Evolutionary conservation across 257 asterid species (phyloP).

Genomic region (Echites panduratus): DNA sequence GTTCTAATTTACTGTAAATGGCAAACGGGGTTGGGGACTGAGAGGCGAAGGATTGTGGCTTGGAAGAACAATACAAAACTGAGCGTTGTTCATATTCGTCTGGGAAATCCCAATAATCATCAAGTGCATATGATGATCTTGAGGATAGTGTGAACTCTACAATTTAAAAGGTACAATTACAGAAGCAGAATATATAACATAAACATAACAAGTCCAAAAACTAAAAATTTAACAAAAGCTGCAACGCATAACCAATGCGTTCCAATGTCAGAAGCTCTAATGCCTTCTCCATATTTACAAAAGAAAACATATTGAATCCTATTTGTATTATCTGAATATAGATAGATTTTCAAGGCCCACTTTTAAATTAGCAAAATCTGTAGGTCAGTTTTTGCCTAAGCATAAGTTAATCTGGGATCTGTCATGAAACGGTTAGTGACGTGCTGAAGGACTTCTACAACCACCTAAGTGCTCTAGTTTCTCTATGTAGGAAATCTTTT

Average conservation of each 20-base stretch:
- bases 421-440: conserved; percentile 43
- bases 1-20: background rate
- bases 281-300: conserved; percentile 22
- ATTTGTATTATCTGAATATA: conserved; percentile 21
- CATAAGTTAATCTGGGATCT: conserved; percentile 11
- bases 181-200: background rate
- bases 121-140: background rate
- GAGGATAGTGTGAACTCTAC: background rate
- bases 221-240: conserved; percentile 8
- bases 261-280: conserved; percentile 8
- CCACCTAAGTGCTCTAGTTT: conserved; percentile 66
- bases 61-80: background rate
- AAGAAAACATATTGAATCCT: conserved; percentile 15
- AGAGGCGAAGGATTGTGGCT: background rate
- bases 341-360: conserved; percentile 19
- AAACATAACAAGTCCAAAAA: conserved; percentile 16
- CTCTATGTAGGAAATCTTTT: conserved; percentile 52
- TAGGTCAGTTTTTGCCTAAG: conserved; percentile 24
- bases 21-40: background rate
- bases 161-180: background rate
- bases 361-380: conserved; percentile 9
- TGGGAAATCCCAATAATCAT: background rate
- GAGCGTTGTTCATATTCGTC: background rate
- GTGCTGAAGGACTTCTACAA: conserved; percentile 75
- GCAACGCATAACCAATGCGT: conserved; percentile 8